A percentile compares a stretch with the other conserved stretches of the same genome.
These are phyloP conservation scores for Aspergillus fumigatiaffinis DNA, from an alignment of 2,329 filamentous ascomycete genomes.

Conservation along the genomic window DNA sequence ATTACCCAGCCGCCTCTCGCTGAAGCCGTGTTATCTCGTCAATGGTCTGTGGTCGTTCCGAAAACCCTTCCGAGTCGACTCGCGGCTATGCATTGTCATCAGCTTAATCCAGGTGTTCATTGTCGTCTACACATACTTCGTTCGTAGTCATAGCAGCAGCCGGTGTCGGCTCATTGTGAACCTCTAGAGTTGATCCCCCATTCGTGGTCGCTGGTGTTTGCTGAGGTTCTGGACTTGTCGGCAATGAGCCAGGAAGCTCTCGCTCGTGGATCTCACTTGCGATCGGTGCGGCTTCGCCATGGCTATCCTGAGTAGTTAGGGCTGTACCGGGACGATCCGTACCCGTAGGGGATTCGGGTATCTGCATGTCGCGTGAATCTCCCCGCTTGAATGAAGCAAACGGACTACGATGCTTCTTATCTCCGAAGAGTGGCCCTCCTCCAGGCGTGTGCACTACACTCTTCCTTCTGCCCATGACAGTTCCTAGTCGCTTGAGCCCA, in stretches of 20 bases:
- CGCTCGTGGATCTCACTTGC: constrained; percentile 25
- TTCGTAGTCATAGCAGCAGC: constrained; percentile 18
- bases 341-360: constrained; percentile 30
- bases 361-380: constrained; percentile 38
- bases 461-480: constrained; percentile 46
- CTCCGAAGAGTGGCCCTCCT: constrained; percentile 24
- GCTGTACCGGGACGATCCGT: constrained; percentile 31
- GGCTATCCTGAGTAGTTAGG: constrained; percentile 23
- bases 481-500: constrained; percentile 44
- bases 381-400: constrained; percentile 41
- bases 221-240: constrained; percentile 19
- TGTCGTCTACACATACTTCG: constrained; percentile 15
- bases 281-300: constrained; percentile 18
- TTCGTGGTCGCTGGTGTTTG: constrained; percentile 23
- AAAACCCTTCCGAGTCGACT: constrained; percentile 40
- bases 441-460: constrained; percentile 37
- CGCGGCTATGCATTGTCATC: constrained; percentile 20
- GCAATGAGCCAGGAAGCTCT: constrained; percentile 14
- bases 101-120: background rate
- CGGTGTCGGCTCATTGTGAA: constrained; percentile 13
- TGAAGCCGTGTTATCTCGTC: constrained; percentile 45
- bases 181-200: constrained; percentile 20
- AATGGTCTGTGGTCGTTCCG: constrained; percentile 37
- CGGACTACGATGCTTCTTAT: constrained; percentile 42
- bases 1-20: constrained; percentile 41